Conservation (phyloP, 768 basidiomycete species). For the Steccherinum ochraceum region DNA sequence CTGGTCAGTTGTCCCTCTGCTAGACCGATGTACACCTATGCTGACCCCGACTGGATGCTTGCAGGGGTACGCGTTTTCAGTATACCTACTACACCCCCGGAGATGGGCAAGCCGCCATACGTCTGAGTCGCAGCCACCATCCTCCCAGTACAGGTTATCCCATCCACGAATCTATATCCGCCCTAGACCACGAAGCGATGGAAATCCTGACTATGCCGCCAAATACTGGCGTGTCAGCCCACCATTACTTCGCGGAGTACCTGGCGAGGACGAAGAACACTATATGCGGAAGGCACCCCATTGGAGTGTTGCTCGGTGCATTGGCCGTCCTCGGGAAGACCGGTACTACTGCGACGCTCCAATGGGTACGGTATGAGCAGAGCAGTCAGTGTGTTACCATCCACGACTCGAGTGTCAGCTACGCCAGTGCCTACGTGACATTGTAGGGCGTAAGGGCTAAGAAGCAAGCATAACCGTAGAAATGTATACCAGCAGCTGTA, state of each 20-base stretch:
- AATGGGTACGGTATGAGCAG: conserved; percentile 93
- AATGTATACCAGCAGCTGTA: neutral
- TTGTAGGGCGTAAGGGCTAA: too few relatives aligned
- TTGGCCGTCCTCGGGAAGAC: conserved; percentile 49
- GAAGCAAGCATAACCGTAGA: neutral
- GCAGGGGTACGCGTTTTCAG: conserved; percentile 77
- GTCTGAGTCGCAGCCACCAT: conserved; percentile 34
- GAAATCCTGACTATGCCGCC: conserved; percentile 56
- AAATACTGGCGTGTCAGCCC: conserved; percentile 45
- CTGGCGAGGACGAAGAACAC: conserved; percentile 80
- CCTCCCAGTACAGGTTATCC: conserved; percentile 42
- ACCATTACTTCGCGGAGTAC: conserved; percentile 60
- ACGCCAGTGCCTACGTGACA: conserved; percentile 82
- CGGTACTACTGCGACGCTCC: conserved; percentile 34
- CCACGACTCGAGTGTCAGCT: conserved; percentile 89
- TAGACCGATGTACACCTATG: neutral
- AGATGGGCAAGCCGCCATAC: conserved; percentile 36
- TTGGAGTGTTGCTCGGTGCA: conserved; percentile 85
- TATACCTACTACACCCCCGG: conserved; percentile 86
- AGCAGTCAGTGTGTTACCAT: conserved; percentile 68
- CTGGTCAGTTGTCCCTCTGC: conserved; percentile 49
- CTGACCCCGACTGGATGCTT: too few relatives aligned
- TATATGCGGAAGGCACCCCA: conserved; percentile 95
- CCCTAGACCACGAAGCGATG: conserved; percentile 86
- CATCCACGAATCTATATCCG: conserved; percentile 78